These are phyloP conservation scores for Globisporangium rhizosaccharum DNA, from an alignment of 352 stramenopile species.

Conservation along the genomic window DNA sequence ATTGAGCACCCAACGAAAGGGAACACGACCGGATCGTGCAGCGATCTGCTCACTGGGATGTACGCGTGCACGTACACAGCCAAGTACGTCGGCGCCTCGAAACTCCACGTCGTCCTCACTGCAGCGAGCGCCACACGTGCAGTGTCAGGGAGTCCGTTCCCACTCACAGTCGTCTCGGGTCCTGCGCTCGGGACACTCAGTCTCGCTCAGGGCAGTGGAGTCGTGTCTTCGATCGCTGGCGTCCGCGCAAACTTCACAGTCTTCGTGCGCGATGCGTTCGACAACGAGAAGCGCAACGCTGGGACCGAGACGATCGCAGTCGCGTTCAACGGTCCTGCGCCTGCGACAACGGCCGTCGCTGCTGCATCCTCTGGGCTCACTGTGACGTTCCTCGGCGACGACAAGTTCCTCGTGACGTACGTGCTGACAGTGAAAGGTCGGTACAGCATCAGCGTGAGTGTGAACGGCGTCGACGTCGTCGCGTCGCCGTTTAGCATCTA, in stretches of 20 bases:
- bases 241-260: conserved; percentile 41
- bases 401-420: conserved; percentile 41
- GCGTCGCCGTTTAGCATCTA: conserved; percentile 59
- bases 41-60: conserved; percentile 43
- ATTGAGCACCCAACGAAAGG: conserved; percentile 31
- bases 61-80: conserved; percentile 64
- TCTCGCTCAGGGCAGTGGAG: conserved; percentile 29
- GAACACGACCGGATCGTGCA: conserved; percentile 37
- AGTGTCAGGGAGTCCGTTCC: conserved; percentile 49
- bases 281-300: conserved; percentile 59
- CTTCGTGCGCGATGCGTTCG: conserved; percentile 46
- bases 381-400: conserved; percentile 25
- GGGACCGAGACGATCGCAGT: conserved; percentile 35
- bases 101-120: conserved; percentile 30
- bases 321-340: conserved; percentile 29
- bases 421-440: conserved; percentile 30
- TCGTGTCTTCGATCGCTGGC: conserved; percentile 55
- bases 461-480: conserved; percentile 32
- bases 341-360: conserved; percentile 13
- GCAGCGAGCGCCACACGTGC: conserved; percentile 11
- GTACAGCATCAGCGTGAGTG: conserved; percentile 40
- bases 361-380: conserved; percentile 16
- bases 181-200: conserved; percentile 40
- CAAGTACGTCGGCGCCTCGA: conserved; percentile 31
- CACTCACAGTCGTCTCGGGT: conserved; percentile 37